Conservation (phyloP, 345 rosid genomes). For the Melaleuca alternifolia region DNA sequence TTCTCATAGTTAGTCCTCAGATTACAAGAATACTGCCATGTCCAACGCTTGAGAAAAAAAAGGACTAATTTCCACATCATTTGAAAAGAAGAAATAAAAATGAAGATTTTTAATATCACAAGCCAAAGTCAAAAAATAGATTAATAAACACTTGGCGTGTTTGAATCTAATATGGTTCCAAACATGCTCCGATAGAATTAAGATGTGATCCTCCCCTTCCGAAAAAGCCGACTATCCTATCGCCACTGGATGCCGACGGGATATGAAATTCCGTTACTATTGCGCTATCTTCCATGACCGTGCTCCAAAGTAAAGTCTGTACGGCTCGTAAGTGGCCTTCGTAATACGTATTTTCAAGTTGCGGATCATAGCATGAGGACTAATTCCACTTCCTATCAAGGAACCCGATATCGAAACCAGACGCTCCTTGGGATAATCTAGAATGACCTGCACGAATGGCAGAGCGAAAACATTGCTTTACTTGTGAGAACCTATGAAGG, state of each 20-base stretch:
- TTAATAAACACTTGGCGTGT: neutral
- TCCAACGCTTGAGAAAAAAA: neutral
- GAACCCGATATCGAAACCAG: neutral
- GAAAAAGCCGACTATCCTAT: neutral
- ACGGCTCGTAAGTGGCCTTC: neutral
- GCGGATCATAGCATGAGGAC: neutral
- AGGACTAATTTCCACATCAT: neutral
- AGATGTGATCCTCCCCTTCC: neutral
- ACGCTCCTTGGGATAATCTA: neutral
- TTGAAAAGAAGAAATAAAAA: too few species aligned
- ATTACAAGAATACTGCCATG: neutral
- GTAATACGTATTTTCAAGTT: neutral
- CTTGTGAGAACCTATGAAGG: neutral
- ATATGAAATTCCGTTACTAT: neutral
- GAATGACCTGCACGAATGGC: neutral
- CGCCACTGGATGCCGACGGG: neutral
- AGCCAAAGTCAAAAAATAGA: too few species aligned
- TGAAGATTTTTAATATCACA: too few species aligned
- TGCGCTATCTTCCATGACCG: too few species aligned
- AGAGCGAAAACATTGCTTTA: neutral
- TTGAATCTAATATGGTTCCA: neutral
- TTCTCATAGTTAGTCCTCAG: neutral
- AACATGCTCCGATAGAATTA: neutral
- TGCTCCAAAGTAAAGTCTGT: too few species aligned
- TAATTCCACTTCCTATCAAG: fast-evolving